These are phyloP conservation scores for Camelina laxa DNA, from an alignment of 345 rosid species.

Conservation along the genomic window DNA sequence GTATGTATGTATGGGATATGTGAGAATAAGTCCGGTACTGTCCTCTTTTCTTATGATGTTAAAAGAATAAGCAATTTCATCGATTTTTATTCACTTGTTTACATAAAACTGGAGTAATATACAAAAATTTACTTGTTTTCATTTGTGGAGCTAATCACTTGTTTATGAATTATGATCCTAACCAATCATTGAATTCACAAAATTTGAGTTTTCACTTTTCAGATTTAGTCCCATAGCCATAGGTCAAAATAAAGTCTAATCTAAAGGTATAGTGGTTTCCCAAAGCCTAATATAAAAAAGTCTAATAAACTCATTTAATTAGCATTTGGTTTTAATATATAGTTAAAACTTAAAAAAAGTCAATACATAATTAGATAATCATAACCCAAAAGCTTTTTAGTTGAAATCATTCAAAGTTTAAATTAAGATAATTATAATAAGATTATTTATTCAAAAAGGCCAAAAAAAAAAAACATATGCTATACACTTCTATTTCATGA, in stretches of 20 bases:
- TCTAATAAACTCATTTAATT: background rate
- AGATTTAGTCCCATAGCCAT: background rate
- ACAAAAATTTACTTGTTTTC: too few species aligned
- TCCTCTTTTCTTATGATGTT: background rate
- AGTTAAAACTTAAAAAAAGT: too few species aligned
- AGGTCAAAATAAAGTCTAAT: too few species aligned
- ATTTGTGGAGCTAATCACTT: too few species aligned
- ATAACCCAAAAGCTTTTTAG: background rate
- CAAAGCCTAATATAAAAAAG: background rate
- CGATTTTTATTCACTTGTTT: background rate
- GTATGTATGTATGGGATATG: too few species aligned
- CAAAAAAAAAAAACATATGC: background rate
- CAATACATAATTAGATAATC: too few species aligned
- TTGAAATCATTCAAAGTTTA: conserved; percentile 30
- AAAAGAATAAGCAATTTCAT: background rate
- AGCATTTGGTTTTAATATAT: too few species aligned
- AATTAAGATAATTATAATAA: background rate
- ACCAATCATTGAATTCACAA: too few species aligned
- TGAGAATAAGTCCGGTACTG: too few species aligned
- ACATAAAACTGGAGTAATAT: background rate
- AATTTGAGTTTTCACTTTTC: conserved; percentile 30
- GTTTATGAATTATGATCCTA: too few species aligned
- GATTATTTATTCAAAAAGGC: background rate
- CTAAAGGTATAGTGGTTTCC: conserved; percentile 13
- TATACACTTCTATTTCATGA: background rate